Base-by-base conservation (phyloP, 2,329 filamentous ascomycete species). In the Diplodia intermedia region DNA sequence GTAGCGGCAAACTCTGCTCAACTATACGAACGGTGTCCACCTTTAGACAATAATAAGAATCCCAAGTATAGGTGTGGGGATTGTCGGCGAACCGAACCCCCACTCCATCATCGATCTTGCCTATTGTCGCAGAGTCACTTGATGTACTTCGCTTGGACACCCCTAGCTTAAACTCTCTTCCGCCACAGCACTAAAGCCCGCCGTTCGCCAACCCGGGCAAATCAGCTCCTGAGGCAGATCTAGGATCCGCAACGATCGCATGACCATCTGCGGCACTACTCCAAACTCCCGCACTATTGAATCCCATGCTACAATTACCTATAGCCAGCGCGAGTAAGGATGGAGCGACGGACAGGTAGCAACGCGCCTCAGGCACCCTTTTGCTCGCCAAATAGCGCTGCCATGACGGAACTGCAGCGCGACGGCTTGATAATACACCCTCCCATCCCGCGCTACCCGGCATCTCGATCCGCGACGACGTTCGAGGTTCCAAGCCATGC, bases 401-500 rank as follows among this genome's bases (percentile, higher is more conserved):
- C 43, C 20, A n/a, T n/a, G 43, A 20, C 43, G 9, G n/a, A n/a
- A 47, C 18, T n/a, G 18, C 18, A 18, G 14, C 40, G 14, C 14
- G 18, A 15, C 5, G 18, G 14, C 14, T 43, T 18, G 6, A 43
- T 43, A 47, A 43, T 18, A 12, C 18, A 43, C 43, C 9, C n/a
- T 20, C 43, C 43, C 18, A 47, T 20, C 15, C 9, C 18, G 9
- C 43, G 43, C 43, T 12, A 47, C 43, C 43, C 43, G 43, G 43
- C 43, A 47, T 47, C 18, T 20, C 43, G n/a, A 33, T 23, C 54
- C 33, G 31, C 18, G 4, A n/a, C 31, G 54, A 56, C 54, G 54
- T 56, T 36, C 33, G 54, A 56, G 40, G 54, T 56, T 56, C 31
- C 33, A 36, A n/a, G 18, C 31, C 23, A 26, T 20, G 23, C 54